phyloP scores from a whole-genome alignment of 345 rosid genomes.

The Lagerstroemia speciosa region DNA sequence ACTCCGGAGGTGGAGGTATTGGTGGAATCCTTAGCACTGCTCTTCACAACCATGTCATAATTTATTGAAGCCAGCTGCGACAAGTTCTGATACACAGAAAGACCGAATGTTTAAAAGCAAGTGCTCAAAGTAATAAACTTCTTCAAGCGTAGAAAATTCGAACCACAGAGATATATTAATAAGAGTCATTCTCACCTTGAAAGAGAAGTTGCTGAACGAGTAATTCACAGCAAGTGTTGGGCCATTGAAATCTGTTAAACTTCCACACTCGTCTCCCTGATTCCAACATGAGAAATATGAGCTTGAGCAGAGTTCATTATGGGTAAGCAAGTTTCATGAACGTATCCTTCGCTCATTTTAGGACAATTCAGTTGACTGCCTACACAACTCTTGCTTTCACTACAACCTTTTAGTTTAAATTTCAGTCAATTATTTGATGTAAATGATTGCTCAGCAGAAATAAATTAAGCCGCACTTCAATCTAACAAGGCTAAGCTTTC shows the following conservation, averaged over 20 bases:
- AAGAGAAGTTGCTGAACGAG: slow-evolving; percentile 93
- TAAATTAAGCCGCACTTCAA: no score
- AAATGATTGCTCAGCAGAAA: no score
- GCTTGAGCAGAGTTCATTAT: not conserved
- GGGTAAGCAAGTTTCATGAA: not conserved
- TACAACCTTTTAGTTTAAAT: not conserved
- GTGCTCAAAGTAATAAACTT: not conserved
- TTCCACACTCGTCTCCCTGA: slow-evolving; percentile 82
- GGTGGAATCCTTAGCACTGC: slow-evolving; percentile 2
- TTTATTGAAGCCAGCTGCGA: slow-evolving; percentile 90
- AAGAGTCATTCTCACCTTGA: slow-evolving; percentile 46
- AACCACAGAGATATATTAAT: not conserved
- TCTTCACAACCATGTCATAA: slow-evolving; percentile 35
- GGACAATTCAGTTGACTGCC: not conserved
- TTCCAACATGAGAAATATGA: not conserved
- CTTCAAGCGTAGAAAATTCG: not conserved
- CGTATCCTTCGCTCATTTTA: not conserved
- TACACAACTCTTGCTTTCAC: not conserved
- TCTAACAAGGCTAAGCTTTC: no score
- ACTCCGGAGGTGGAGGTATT: not conserved
- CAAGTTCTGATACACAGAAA: slow-evolving; percentile 49
- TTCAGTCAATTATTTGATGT: no score
- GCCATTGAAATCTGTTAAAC: slow-evolving; percentile 62
- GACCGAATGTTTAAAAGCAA: not conserved
- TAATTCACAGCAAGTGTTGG: slow-evolving; percentile 65